These are phyloP conservation scores for Colletotrichum paranaense DNA, from an alignment of 2,329 filamentous ascomycete species.

Conservation along the genomic window DNA sequence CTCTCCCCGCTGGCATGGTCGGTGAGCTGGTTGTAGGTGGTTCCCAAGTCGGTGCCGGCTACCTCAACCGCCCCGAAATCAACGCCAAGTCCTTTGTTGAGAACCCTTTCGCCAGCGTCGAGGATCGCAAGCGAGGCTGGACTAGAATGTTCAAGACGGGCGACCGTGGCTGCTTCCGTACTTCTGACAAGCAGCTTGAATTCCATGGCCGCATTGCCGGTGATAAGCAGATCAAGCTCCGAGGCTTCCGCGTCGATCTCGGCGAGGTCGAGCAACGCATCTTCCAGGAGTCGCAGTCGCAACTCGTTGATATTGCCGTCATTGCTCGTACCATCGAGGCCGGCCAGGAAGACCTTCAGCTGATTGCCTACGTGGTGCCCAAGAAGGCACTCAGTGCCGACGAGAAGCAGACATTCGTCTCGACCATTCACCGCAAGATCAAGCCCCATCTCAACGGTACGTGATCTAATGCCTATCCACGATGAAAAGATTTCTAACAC, in stretches of 20 bases:
- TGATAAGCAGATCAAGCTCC: neutral
- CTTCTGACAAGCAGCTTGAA: constrained; percentile 47
- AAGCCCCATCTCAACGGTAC: neutral
- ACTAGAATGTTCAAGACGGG: constrained; percentile 56
- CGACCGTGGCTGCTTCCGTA: constrained; percentile 50
- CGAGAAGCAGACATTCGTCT: neutral
- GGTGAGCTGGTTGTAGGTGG: constrained; percentile 55
- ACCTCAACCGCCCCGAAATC: neutral
- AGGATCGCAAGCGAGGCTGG: constrained; percentile 38
- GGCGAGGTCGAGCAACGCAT: neutral
- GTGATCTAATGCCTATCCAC: neutral
- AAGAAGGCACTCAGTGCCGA: neutral
- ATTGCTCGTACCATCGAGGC: neutral
- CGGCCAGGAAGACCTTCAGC: neutral
- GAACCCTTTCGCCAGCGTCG: constrained; percentile 40
- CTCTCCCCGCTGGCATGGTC: constrained; percentile 48
- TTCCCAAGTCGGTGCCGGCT: neutral
- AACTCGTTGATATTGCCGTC: neutral
- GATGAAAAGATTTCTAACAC: neutral
- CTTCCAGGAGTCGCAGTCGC: neutral
- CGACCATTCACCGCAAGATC: neutral
- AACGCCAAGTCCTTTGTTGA: neutral
- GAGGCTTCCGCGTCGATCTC: neutral
- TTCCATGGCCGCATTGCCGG: constrained; percentile 47
- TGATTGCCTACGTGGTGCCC: neutral